Evolutionary conservation across 352 stramenopile genomes (phyloP), one percentile per base, ranked within the genome.

Genomic region (Pythium rhizo-oryzae): DNA sequence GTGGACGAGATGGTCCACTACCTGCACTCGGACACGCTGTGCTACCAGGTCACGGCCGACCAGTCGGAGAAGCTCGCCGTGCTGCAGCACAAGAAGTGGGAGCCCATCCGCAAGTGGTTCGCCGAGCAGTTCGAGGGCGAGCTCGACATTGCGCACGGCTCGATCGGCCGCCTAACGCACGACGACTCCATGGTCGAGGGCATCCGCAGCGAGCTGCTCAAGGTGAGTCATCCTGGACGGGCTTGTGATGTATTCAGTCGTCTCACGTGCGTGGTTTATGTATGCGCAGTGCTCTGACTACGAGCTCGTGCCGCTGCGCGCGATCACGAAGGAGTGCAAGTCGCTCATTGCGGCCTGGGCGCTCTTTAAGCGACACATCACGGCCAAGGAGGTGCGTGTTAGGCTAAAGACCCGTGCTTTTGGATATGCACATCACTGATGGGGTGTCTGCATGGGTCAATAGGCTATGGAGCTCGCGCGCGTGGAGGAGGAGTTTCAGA

Each of bases 401-500:
- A 33, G 28, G 28, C 28, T 33, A 33, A 6, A 7, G 28, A 33
- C 28, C 28, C 28, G 19, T 47, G 12, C 37, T 12, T 21, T 13
- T 41, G 37, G 37, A 18, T 4, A 9, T 43, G 37, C 11, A 3
- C 13, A 11, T 43, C 37, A 11, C 41, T 33, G 44, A 25, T 21
- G 18, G 25, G 30, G 28, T 33, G 28, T 33, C 23, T 50, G 21
- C 18, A n/a, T 47, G 24, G 69, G 16, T 62, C 19, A 16, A 3
- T 53, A 78, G 70, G 89, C 89, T 11, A 93, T 94, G 76, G 85
- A 94, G 6, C 78, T 94, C 18, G 87, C 83, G 50, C 87, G 89
- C 30, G 62, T 95, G 54, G 89, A 96, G 62, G 89, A 96, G 54
- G 89, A 96, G 64, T 96, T 93, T 76, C 87, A 96, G 80, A 96